Base-by-base conservation (phyloP, 2,329 filamentous ascomycete genomes). In the Penicillium paneum region DNA sequence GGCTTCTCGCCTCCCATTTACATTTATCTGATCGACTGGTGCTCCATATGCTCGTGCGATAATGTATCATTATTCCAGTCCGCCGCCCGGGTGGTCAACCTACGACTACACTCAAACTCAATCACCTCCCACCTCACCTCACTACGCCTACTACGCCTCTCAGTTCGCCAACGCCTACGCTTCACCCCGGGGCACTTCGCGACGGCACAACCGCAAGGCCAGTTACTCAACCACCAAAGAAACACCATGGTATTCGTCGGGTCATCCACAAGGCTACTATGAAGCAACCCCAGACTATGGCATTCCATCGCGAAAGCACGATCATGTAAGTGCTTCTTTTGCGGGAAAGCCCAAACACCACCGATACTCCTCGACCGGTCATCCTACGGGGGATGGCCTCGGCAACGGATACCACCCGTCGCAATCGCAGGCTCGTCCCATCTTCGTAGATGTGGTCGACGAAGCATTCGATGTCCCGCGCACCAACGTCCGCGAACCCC, bases 311-410 rank as follows among this genome's bases (percentile, higher is more conserved):
- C 75, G 72, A 68, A 77, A 76, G 70, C 79, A 81, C 73, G 82
- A 86, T 75, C 81, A 83, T 85, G 84, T 86, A 85, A 86, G 84
- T 86, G 80, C 78, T 79, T 80, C 76, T 75, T 72, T 69, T 69
- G 72, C 73, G 70, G 72, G 67, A 61, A 67, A 67, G 64, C 63
- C 64, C 57, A 67, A 66, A 59, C 62, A 67, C 69, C 69, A 73
- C 73, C 78, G 78, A 49, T 68, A 75, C 75, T 68, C 79, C 80
- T 67, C 78, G 69, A 75, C 76, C 67, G 68, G 67, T 67, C 60
- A 65, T 58, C 60, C 64, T 55, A 59, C 64, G 50, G 66, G 61
- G 60, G 64, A 64, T 67, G 64, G 64, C 61, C 56, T 61, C 63
- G 64, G 64, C 62, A 44, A 54, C 45, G 61, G 60, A 47, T 64